Evolutionary conservation across 1,139 yeast species (phyloP).

Genomic region (Zygoascus meyerae): DNA sequence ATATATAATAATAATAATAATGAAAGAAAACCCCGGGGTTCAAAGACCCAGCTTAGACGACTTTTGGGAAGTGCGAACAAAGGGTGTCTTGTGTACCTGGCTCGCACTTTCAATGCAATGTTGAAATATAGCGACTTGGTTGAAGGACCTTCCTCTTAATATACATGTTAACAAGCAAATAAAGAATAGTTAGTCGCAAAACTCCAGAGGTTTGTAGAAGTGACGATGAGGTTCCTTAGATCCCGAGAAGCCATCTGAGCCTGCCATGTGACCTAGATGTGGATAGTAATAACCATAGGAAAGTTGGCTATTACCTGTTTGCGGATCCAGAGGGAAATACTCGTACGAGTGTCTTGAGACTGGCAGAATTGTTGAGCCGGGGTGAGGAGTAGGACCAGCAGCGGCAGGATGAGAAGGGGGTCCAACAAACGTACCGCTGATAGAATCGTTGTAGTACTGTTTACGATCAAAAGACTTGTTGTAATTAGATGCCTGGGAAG

Average conservation of each 20-base stretch:
- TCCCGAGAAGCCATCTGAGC: constrained; percentile 1
- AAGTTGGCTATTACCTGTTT: constrained; percentile 8
- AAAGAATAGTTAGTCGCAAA: neutral
- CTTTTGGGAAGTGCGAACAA: no score
- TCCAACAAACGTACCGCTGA: neutral
- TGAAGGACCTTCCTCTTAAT: no score
- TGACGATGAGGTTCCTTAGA: neutral
- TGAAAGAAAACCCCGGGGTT: no score
- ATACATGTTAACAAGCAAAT: no score
- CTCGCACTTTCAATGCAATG: neutral
- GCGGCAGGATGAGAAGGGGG: neutral
- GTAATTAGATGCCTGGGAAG: neutral
- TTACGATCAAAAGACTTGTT: neutral
- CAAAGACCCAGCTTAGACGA: no score
- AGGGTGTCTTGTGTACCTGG: neutral
- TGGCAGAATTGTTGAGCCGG: neutral
- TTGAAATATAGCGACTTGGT: no score
- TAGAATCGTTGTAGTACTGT: neutral
- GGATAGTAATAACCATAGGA: constrained; percentile 15
- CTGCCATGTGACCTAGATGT: constrained; percentile 10
- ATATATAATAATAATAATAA: no score
- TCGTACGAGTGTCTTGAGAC: constrained; percentile 5
- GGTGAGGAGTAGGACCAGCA: neutral
- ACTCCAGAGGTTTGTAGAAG: constrained; percentile 7
- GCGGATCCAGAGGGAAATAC: constrained; percentile 13